Conservation (phyloP, 1,139 yeast species). For the Magnusiomyces tetraspermus region DNA sequence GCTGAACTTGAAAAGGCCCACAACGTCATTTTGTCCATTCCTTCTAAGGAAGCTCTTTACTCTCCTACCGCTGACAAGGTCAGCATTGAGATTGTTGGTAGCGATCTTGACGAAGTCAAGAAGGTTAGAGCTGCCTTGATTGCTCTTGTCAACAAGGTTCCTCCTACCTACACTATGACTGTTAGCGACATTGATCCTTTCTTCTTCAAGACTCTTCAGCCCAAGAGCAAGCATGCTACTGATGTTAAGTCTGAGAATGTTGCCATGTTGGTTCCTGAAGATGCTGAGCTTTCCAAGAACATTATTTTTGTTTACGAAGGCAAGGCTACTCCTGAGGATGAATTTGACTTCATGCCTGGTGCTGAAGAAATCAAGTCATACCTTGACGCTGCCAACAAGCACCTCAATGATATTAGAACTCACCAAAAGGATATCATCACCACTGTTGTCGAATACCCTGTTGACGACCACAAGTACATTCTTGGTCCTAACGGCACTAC, state of each 20-base stretch:
- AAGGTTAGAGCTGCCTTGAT: conserved; percentile 61
- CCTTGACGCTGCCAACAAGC: conserved; percentile 39
- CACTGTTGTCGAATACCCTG: conserved; percentile 42
- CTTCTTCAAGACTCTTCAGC: conserved; percentile 43
- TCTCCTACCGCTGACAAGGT: conserved; percentile 29
- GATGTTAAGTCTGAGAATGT: conserved; percentile 44
- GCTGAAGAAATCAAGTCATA: conserved; percentile 28
- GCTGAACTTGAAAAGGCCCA: conserved; percentile 33
- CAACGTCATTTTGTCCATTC: conserved; percentile 49
- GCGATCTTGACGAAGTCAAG: conserved; percentile 38
- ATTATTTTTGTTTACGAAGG: conserved; percentile 38
- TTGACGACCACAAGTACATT: conserved; percentile 49
- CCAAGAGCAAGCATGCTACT: conserved; percentile 34
- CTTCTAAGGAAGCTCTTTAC: conserved; percentile 34
- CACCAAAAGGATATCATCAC: conserved; percentile 47
- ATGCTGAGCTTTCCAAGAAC: conserved; percentile 28
- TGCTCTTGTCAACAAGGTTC: conserved; percentile 56
- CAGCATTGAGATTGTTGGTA: conserved; percentile 36
- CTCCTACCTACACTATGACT: conserved; percentile 55
- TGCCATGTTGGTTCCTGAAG: conserved; percentile 46
- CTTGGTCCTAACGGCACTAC: conserved; percentile 43
- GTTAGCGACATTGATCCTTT: conserved; percentile 64
- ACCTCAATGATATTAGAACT: conserved; percentile 49
- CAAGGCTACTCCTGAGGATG: conserved; percentile 31
- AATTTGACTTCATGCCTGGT: conserved; percentile 42